phyloP scores from a whole-genome alignment of 768 basidiomycete genomes.

The Podaxis sp. region DNA sequence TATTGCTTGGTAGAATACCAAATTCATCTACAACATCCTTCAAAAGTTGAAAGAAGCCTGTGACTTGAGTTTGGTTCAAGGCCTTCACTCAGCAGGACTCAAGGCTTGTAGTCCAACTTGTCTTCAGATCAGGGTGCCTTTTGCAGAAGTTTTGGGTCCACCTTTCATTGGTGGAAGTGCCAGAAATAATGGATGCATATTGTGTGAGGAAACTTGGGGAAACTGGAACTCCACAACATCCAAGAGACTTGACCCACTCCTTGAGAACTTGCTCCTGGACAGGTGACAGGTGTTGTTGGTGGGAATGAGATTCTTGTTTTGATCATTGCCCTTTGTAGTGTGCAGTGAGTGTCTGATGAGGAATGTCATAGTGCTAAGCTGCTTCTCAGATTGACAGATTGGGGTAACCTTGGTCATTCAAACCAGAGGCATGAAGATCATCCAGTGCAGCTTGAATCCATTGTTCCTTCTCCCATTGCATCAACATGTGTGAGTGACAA shows the following conservation, averaged over 20 bases:
- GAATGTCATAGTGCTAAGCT: too few species aligned
- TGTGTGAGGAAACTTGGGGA: not conserved
- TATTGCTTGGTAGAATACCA: constrained; percentile 8
- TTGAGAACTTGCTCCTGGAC: too few species aligned
- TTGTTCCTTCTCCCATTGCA: too few species aligned
- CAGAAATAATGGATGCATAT: not conserved
- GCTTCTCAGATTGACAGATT: too few species aligned
- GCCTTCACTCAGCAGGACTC: not conserved
- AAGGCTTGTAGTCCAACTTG: not conserved
- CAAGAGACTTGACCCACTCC: not conserved
- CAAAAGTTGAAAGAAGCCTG: not conserved
- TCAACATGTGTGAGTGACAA: too few species aligned
- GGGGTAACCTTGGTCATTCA: too few species aligned
- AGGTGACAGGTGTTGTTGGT: too few species aligned
- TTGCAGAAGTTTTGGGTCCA: not conserved
- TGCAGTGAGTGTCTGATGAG: too few species aligned
- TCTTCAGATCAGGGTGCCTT: not conserved
- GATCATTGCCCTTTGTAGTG: too few species aligned
- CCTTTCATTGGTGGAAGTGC: not conserved
- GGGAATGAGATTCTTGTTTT: too few species aligned
- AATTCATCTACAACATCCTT: not conserved
- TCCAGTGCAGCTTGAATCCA: too few species aligned
- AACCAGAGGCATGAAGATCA: too few species aligned
- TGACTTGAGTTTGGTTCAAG: not conserved
- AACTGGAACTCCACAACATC: not conserved